phyloP scores from a whole-genome alignment of 352 stramenopile species.

The Globisporangium ultimum region DNA sequence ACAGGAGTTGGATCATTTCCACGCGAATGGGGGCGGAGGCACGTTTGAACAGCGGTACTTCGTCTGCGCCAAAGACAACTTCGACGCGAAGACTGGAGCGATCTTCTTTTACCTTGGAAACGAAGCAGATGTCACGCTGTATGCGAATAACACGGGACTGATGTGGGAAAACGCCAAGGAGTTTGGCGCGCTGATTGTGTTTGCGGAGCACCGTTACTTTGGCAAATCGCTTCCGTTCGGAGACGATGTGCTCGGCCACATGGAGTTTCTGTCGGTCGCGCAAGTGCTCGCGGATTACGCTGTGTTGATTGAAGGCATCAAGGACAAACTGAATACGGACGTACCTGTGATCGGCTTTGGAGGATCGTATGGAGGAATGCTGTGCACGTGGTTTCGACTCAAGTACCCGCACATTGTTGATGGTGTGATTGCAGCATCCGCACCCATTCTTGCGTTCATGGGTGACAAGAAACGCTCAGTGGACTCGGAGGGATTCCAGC shows the following conservation, averaged over 20 bases:
- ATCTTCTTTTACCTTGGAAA: too few species aligned
- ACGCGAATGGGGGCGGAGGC: not conserved
- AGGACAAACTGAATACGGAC: conserved; percentile 30
- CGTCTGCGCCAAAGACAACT: too few species aligned
- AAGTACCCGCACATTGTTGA: conserved; percentile 76
- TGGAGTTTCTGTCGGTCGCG: conserved; percentile 76
- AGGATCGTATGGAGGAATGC: conserved; percentile 76
- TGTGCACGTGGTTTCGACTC: conserved; percentile 68
- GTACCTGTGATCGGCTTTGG: conserved; percentile 69
- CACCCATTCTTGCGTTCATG: conserved; percentile 57
- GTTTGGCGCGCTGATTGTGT: conserved; percentile 49
- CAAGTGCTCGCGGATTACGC: conserved; percentile 83
- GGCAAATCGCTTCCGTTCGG: conserved; percentile 64
- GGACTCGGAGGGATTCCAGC: conserved; percentile 40
- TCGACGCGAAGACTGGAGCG: too few species aligned
- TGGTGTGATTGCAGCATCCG: conserved; percentile 59
- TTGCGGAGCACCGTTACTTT: conserved; percentile 80
- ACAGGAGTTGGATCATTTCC: not conserved
- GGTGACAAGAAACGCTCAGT: conserved; percentile 34
- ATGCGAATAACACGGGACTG: too few species aligned
- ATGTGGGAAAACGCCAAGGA: too few species aligned
- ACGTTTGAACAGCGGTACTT: conserved; percentile 2
- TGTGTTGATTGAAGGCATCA: conserved; percentile 46
- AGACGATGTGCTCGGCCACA: conserved; percentile 41
- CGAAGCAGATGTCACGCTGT: too few species aligned